These are phyloP conservation scores for Rosellinia necatrix DNA, from an alignment of 2,329 filamentous ascomycete genomes.

Conservation along the genomic window DNA sequence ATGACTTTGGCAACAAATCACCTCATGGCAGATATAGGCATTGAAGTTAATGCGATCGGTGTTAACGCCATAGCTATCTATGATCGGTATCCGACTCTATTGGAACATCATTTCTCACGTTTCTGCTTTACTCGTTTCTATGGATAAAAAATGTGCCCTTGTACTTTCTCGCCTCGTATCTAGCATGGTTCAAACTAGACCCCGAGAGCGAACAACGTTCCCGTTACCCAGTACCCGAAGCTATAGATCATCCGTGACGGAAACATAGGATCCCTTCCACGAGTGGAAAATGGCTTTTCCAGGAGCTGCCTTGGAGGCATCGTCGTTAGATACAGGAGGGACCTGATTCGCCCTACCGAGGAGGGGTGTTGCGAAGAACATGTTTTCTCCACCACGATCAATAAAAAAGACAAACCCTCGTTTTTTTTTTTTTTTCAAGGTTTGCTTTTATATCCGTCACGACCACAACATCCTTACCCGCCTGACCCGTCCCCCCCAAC, in stretches of 20 bases:
- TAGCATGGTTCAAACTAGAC: not conserved
- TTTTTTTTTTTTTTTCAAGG: too few relatives aligned
- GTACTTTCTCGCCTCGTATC: not conserved
- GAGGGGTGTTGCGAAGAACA: too few relatives aligned
- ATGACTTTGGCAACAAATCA: not conserved
- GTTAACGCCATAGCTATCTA: not conserved
- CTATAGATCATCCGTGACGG: not conserved
- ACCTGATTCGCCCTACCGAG: too few relatives aligned
- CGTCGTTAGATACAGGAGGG: too few relatives aligned
- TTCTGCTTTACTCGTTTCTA: constrained; percentile 6
- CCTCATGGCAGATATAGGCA: not conserved
- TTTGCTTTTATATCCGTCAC: too few relatives aligned
- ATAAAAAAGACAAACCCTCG: too few relatives aligned
- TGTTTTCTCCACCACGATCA: too few relatives aligned
- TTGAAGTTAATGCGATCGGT: not conserved
- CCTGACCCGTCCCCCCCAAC: too few relatives aligned
- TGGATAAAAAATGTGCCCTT: not conserved
- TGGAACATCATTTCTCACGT: constrained; percentile 11
- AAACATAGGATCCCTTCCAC: too few relatives aligned
- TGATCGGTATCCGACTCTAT: not conserved
- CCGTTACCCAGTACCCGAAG: not conserved
- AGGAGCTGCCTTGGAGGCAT: not conserved
- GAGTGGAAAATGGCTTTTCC: not conserved
- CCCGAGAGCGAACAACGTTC: not conserved
- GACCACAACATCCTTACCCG: too few relatives aligned